Evolutionary conservation across 148 eudicot species (phyloP).

Genomic region (Drosera capensis): DNA sequence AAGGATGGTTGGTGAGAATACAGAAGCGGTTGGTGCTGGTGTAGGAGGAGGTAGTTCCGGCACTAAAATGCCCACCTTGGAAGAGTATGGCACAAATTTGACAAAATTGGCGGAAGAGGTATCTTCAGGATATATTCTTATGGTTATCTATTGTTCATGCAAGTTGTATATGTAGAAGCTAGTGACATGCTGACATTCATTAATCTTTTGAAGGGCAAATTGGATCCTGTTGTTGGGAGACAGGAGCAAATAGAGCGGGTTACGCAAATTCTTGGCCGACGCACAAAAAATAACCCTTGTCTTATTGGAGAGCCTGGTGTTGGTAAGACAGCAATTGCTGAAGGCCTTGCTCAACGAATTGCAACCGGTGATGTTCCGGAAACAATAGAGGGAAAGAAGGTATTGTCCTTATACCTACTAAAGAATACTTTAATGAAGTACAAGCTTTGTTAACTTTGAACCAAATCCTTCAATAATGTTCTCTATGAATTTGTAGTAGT

Average conservation of each 20-base stretch:
- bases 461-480: no score
- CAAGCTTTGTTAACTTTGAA: no score
- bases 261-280: constrained; percentile 12
- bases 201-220: constrained; percentile 7
- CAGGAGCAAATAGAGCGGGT: constrained; percentile 10
- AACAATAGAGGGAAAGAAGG: constrained; percentile 9
- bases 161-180: no score
- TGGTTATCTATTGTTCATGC: background rate
- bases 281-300: constrained; percentile 3
- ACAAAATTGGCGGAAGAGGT: constrained; percentile 13
- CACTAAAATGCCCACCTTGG: background rate
- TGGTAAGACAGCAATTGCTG: constrained; percentile 14
- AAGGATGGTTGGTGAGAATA: background rate
- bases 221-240: constrained; percentile 11
- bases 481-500: no score
- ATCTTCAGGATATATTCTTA: background rate
- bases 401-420: background rate
- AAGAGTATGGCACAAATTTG: constrained; percentile 11
- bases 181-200: no score
- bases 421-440: no score
- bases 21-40: background rate
- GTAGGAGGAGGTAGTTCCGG: constrained; percentile 38
- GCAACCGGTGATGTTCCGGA: constrained; percentile 7
- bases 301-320: constrained; percentile 18
- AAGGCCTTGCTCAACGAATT: constrained; percentile 18